A percentile compares a stretch with the other conserved stretches of the same genome.
Evolutionary conservation across 345 rosid genomes (phyloP).

Genomic region (Arabis alpina): DNA sequence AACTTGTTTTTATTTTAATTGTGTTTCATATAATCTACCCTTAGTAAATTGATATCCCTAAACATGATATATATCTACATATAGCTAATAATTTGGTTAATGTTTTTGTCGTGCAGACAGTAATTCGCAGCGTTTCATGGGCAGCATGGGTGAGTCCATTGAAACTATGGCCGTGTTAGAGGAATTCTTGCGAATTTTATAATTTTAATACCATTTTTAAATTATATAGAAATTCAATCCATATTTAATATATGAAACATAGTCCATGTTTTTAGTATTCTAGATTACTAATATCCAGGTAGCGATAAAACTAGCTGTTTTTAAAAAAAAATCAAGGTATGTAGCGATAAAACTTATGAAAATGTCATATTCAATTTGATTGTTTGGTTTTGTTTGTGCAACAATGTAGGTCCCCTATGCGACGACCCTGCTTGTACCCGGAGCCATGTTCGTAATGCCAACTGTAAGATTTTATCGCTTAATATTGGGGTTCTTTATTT

Average conservation of each 20-base stretch:
- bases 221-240: too few species aligned
- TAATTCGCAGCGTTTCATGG: slow-evolving; percentile 70
- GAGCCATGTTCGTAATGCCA: slow-evolving; percentile 54
- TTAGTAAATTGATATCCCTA: neutral
- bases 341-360: neutral
- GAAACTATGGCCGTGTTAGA: neutral
- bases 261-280: too few species aligned
- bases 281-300: too few species aligned
- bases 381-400: neutral
- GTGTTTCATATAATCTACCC: neutral
- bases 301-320: neutral
- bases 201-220: neutral
- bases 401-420: slow-evolving; percentile 77
- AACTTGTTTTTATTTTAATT: neutral
- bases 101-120: slow-evolving; percentile 53
- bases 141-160: slow-evolving; percentile 64
- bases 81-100: neutral
- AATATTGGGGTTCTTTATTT: neutral
- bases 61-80: neutral
- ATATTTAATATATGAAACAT: too few species aligned
- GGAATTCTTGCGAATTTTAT: neutral
- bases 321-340: too few species aligned
- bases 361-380: neutral
- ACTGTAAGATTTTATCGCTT: slow-evolving; percentile 53
- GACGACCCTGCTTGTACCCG: slow-evolving; percentile 39